phyloP scores from a whole-genome alignment of 805 yeast genomes.

The Teunomyces funiuensis region DNA sequence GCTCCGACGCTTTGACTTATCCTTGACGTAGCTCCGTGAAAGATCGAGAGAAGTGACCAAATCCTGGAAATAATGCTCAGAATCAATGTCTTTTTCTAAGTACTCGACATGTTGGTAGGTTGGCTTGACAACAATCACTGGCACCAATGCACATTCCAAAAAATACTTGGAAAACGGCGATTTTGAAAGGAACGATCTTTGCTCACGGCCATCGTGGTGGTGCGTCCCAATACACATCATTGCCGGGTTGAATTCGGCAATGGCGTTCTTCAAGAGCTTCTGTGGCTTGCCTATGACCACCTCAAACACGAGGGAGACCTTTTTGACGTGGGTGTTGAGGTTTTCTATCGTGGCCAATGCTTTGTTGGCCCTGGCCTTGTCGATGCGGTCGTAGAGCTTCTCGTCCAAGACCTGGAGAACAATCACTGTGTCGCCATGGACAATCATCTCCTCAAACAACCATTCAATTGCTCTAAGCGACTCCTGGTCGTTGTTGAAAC shows the following conservation, averaged over 20 bases:
- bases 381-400: slow-evolving; percentile 26
- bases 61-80: slow-evolving; percentile 35
- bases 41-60: slow-evolving; percentile 19
- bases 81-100: slow-evolving; percentile 31
- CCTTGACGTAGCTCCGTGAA: slow-evolving; percentile 10
- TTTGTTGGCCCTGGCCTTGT: slow-evolving; percentile 27
- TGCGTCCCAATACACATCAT: slow-evolving; percentile 47
- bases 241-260: slow-evolving; percentile 42
- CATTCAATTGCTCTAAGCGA: slow-evolving; percentile 42
- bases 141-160: slow-evolving; percentile 43
- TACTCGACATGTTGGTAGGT: slow-evolving; percentile 31
- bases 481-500: slow-evolving; percentile 38
- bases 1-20: slow-evolving; percentile 17
- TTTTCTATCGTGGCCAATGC: slow-evolving; percentile 31
- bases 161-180: slow-evolving; percentile 40
- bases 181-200: slow-evolving; percentile 30
- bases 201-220: slow-evolving; percentile 18
- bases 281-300: slow-evolving; percentile 43
- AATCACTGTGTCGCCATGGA: slow-evolving; percentile 44
- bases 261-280: slow-evolving; percentile 37
- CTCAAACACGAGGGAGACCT: slow-evolving; percentile 40
- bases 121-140: slow-evolving; percentile 45
- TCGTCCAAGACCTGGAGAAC: slow-evolving; percentile 43
- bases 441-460: slow-evolving; percentile 44
- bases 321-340: slow-evolving; percentile 35